Percentiles rank a stretch among this genome's conserved stretches.
Evolutionary conservation across 805 yeast species (phyloP).

Genomic region (Clavispora asparagi): DNA sequence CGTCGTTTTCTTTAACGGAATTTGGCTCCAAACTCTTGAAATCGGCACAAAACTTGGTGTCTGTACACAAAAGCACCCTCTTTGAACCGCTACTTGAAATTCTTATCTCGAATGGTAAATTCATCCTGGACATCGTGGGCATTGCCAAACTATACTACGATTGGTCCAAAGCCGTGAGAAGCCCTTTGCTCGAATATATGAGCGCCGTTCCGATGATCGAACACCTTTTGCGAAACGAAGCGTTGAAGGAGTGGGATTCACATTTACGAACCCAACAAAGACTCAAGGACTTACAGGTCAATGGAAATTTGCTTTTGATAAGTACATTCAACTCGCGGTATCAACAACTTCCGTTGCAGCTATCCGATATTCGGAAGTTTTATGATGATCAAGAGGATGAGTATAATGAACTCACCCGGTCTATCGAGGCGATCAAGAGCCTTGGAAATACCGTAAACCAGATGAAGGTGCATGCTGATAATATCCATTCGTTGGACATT

Average conservation of each 20-base stretch:
- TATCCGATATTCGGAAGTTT: constrained; percentile 50
- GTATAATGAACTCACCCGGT: constrained; percentile 43
- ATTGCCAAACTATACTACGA: constrained; percentile 57
- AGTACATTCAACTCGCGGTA: constrained; percentile 42
- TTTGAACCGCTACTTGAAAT: constrained; percentile 55
- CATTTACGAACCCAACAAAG: constrained; percentile 48
- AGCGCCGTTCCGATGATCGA: constrained; percentile 56
- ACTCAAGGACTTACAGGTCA: constrained; percentile 40
- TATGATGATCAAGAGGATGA: constrained; percentile 45
- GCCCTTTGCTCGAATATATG: constrained; percentile 55
- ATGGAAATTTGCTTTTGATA: constrained; percentile 34
- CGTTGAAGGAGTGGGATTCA: constrained; percentile 55
- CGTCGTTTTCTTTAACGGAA: constrained; percentile 10
- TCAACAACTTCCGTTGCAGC: constrained; percentile 55
- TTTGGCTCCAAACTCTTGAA: constrained; percentile 47
- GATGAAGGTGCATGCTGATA: constrained; percentile 57
- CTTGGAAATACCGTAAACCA: constrained; percentile 59
- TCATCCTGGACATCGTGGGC: constrained; percentile 43
- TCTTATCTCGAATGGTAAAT: constrained; percentile 59
- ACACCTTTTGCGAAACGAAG: constrained; percentile 46
- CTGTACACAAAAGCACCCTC: constrained; percentile 48
- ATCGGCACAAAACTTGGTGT: constrained; percentile 51
- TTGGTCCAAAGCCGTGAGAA: constrained; percentile 59
- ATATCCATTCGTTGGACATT: constrained; percentile 47
- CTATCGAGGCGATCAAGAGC: constrained; percentile 48